Evolutionary conservation across 1,139 yeast species (phyloP), one percentile per base, ranked within the genome.

Genomic region (Hansenula anomala): DNA sequence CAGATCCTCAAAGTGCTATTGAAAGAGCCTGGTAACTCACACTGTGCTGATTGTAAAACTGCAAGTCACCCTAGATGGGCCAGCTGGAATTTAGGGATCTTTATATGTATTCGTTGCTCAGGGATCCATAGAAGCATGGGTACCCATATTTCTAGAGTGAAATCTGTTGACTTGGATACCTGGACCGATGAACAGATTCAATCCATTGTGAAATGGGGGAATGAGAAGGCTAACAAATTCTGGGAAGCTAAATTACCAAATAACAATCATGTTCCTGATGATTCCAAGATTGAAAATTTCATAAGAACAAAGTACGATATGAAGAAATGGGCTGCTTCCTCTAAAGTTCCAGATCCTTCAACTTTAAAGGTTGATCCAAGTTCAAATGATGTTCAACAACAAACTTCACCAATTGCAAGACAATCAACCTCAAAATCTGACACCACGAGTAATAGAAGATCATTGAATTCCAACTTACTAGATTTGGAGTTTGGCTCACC

Each of bases 51-150:
- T 60, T 92, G 98, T 64, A 92, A 92, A 60, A 73, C 80, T 0
- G 74, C 92, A 15, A 76, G 84, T 31, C 95, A 90, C 61, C 98
- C 98, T 14, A 71, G 98, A 40, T 92, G 98, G 98, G 96, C 97
- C 11, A 82, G 95, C 18, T 92, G 97, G 97, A 88, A 82, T 52
- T 63, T 92, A 43, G 98, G 98, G 24, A 78, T 95, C 44, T 90
- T 92, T 55, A 74, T 92, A 33, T 92, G 98, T 62, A 92, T 92
- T 44, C 67, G 82, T 50, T 92, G 98, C 63, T 89, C 97, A 1
- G 98, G 98, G 4, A 84, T 90, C 47, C 98, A 92, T 60, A 73
- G 97, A 58, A 78, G 94, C 41, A 80, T 92, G 83, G 97, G 98
- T 3, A 89, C 97, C 0, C 98, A 92, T 62, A 87, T 90, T 36